Evolutionary conservation across 495 filamentous ascomycete species (phyloP).

Genomic region (Neurospora sp.): DNA sequence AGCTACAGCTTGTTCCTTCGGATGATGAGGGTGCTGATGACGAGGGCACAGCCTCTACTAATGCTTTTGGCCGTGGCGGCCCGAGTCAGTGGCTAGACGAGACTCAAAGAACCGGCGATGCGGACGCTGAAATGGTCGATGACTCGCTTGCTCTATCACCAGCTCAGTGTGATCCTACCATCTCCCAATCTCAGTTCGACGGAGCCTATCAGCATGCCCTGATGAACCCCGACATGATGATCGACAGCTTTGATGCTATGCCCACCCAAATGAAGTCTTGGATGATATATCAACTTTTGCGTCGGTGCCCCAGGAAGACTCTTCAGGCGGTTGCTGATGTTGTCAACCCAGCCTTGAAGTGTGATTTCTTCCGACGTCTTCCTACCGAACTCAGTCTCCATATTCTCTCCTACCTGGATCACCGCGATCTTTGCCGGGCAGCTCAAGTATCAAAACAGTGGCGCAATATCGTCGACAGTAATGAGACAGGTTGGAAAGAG

Average conservation of each 20-base stretch:
- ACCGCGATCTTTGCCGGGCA: constrained; percentile 78
- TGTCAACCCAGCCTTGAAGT: constrained; percentile 94
- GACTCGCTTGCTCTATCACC: not conserved
- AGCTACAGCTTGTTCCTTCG: constrained; percentile 31
- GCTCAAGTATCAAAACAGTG: constrained; percentile 92
- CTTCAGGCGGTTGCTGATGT: constrained; percentile 84
- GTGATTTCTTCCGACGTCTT: constrained; percentile 76
- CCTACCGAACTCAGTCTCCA: constrained; percentile 82
- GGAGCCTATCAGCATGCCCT: constrained; percentile 24
- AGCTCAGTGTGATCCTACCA: not conserved
- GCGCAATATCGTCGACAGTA: constrained; percentile 78
- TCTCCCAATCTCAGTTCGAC: constrained; percentile 12
- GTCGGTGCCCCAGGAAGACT: constrained; percentile 79
- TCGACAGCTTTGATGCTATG: constrained; percentile 85
- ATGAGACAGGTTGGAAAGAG: constrained; percentile 94
- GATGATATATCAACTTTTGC: constrained; percentile 91
- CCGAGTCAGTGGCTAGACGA: constrained; percentile 19
- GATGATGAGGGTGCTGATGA: constrained; percentile 30
- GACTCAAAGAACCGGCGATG: constrained; percentile 20
- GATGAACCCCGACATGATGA: constrained; percentile 70
- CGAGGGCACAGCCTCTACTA: constrained; percentile 17
- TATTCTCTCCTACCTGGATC: constrained; percentile 77
- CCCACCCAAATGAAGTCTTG: constrained; percentile 82
- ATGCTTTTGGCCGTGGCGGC: not conserved
- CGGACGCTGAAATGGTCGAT: constrained; percentile 9